A percentile compares a stretch with the other conserved stretches of the same genome.
phyloP scores from a whole-genome alignment of 441 rosid genomes.

The Aquilaria agallochum region DNA sequence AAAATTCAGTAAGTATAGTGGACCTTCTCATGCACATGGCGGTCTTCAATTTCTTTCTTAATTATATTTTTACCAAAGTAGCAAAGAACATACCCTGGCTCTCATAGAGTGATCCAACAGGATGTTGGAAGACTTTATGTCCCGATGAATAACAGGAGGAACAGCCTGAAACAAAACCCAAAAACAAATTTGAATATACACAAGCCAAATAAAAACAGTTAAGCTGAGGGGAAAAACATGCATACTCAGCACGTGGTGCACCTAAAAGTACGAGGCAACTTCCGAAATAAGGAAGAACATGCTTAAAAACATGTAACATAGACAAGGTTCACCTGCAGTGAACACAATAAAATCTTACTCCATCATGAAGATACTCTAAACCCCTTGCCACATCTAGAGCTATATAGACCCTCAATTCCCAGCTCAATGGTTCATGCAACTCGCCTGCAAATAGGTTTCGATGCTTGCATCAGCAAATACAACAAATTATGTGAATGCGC shows the following conservation, averaged over 20 bases:
- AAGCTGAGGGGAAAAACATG: not conserved
- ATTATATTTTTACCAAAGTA: not conserved
- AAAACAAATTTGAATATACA: constrained; percentile 1
- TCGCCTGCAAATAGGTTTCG: constrained; percentile 40
- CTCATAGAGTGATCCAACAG: constrained; percentile 91
- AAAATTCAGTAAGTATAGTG: not conserved
- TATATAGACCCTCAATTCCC: constrained; percentile 84
- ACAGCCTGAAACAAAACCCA: constrained; percentile 57
- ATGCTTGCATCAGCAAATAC: no score
- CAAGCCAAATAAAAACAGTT: not conserved
- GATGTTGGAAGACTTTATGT: constrained; percentile 93
- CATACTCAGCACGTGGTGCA: not conserved
- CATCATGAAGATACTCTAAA: constrained; percentile 97
- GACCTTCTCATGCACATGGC: not conserved
- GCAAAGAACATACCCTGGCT: constrained; percentile 64
- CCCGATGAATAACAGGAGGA: constrained; percentile 96
- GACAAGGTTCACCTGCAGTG: constrained; percentile 3
- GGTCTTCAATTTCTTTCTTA: not conserved
- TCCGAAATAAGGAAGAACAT: not conserved
- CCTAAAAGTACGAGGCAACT: not conserved
- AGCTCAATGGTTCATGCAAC: constrained; percentile 49
- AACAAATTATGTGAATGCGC: constrained; percentile 5
- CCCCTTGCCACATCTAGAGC: constrained; percentile 95
- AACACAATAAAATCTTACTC: constrained; percentile 47
- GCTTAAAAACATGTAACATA: constrained; percentile 6